Conservation (phyloP, 495 filamentous ascomycete genomes). For the Lichina pygmaea region DNA sequence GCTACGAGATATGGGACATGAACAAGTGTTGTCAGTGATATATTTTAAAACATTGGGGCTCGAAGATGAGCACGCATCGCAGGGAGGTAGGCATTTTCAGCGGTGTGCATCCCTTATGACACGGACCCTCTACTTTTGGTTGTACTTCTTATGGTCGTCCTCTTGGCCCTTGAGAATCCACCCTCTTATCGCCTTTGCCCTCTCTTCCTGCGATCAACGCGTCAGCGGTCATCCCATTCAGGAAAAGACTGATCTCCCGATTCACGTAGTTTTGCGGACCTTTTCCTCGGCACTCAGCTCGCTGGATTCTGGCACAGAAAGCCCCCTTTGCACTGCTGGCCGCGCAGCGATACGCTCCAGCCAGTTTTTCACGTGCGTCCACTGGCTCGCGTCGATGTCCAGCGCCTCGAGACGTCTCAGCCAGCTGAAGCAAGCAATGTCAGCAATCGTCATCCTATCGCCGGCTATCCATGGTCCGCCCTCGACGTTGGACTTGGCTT, state of each 20-base stretch:
- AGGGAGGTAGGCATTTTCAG: no score
- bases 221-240: background rate
- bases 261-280: slow-evolving; percentile 2
- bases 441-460: slow-evolving; percentile 55
- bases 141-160: slow-evolving; percentile 22
- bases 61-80: no score
- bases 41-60: no score
- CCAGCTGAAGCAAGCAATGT: slow-evolving; percentile 66
- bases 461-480: slow-evolving; percentile 44
- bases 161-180: slow-evolving; percentile 44
- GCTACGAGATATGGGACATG: no score
- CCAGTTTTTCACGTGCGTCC: slow-evolving; percentile 44
- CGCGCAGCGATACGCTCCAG: slow-evolving; percentile 32
- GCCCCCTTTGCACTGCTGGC: slow-evolving; percentile 47
- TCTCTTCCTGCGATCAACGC: slow-evolving; percentile 18
- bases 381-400: slow-evolving; percentile 44
- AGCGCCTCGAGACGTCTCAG: slow-evolving; percentile 35
- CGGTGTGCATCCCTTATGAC: no score
- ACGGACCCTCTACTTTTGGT: background rate
- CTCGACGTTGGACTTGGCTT: slow-evolving; percentile 2
- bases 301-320: slow-evolving; percentile 45
- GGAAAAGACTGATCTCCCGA: background rate
- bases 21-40: no score
- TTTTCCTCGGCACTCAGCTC: slow-evolving; percentile 24
- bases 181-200: slow-evolving; percentile 16